A percentile compares a stretch with the other conserved stretches of the same genome.
Conservation (phyloP, 352 stramenopile species). For the Globisporangium apiculatum region DNA sequence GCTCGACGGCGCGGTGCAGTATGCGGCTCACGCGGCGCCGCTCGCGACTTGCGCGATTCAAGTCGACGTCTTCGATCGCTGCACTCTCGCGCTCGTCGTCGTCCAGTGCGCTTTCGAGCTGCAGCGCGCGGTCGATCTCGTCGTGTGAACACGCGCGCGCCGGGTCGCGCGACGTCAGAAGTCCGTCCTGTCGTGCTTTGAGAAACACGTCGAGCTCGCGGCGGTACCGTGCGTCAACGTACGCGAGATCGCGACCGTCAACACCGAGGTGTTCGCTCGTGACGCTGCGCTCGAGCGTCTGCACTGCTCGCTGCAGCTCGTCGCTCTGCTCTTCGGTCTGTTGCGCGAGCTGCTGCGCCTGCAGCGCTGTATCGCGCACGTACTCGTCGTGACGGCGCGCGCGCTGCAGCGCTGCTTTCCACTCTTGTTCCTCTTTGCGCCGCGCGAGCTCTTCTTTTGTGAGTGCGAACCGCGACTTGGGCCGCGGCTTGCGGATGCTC, state of each 20-base stretch:
- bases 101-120: constrained; percentile 32
- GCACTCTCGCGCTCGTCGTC: constrained; percentile 43
- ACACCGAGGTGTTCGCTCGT: constrained; percentile 47
- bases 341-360: constrained; percentile 7
- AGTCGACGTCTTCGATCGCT: constrained; percentile 37
- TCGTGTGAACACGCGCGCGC: constrained; percentile 16
- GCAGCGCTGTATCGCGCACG: constrained; percentile 13
- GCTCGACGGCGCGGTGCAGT: constrained; percentile 31
- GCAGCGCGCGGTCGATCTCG: constrained; percentile 38
- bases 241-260: constrained; percentile 33
- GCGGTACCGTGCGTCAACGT: constrained; percentile 53
- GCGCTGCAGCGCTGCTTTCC: constrained; percentile 50
- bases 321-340: constrained; percentile 24
- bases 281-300: constrained; percentile 41
- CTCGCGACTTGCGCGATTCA: constrained; percentile 27
- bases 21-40: constrained; percentile 53
- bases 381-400: constrained; percentile 31
- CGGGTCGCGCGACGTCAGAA: constrained; percentile 35
- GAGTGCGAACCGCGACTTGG: constrained; percentile 21
- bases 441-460: constrained; percentile 38
- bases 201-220: constrained; percentile 56
- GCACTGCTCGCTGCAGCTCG: constrained; percentile 30
- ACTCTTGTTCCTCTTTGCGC: constrained; percentile 57
- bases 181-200: constrained; percentile 21
- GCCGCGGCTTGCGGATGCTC: constrained; percentile 25